Evolutionary conservation across 1,284 basidiomycete species (phyloP), one percentile per base, ranked within the genome.

Genomic region (Rhodotorula sp.): DNA sequence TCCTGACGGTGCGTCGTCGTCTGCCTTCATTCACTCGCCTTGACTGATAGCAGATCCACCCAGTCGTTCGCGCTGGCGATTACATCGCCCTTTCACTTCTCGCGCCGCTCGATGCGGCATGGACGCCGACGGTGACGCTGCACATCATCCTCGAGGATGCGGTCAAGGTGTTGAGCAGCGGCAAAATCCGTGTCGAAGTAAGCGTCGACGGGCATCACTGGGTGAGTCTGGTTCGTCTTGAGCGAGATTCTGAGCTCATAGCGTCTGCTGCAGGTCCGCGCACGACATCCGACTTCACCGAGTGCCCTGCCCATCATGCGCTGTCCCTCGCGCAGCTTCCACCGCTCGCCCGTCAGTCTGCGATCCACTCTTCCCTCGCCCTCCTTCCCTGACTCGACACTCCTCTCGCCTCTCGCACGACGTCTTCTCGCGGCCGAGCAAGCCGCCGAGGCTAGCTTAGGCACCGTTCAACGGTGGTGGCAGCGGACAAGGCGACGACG

Each of bases 1-100:
- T 37, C 56, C 67, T 24, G 74, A 75, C 52, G 62, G 78, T 78
- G 40, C 50, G 76, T 30, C 37, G n/a, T 22, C 55, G 18, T 26
- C 30, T 24, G 18, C 9, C 22, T 5, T 0, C 47, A 37, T n/a
- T n/a, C 26, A 0, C 30, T 54, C 40, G 5, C 15, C 40, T 11
- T 3, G 40, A 44, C 40, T 44, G 40, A 7, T 37, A 2, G 15
- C 13, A 13, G 40, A 3, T 44, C 40, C 8, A 40, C 37, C 28
- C 64, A 77, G 77, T 74, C 18, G 69, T 76, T 11, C 56, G 58
- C n/a, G 58, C 58, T 28, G 61, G 68, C 59, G 78, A 79, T 60
- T 78, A 74, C 56, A 59, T 79, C 59, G 77, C 74, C 0, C 53
- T 79, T 11, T 68, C 63, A 18, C 57, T 78, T 34, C 70, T 78